These are phyloP conservation scores for Ochetophila trinervis DNA, from an alignment of 306 rosid species.

Conservation along the genomic window DNA sequence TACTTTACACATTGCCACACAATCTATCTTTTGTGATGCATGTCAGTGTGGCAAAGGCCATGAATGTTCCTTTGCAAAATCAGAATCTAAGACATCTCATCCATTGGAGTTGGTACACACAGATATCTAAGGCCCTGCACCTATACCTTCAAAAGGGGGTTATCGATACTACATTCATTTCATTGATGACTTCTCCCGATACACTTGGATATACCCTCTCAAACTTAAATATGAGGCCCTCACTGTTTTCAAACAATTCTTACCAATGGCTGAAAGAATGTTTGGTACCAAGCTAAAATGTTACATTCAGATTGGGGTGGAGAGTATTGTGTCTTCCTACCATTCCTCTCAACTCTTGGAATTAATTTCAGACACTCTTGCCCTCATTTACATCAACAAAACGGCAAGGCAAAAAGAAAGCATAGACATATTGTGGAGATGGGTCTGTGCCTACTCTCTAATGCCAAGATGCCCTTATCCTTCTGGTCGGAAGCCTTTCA, in stretches of 20 bases:
- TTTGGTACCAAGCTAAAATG: background rate
- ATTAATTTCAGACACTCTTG: background rate
- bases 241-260: background rate
- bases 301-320: background rate
- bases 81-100: fast-evolving
- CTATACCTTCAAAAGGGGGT: background rate
- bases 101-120: background rate
- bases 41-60: background rate
- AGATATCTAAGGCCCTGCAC: background rate
- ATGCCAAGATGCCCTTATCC: background rate
- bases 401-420: background rate
- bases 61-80: too few species aligned
- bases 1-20: too few species aligned
- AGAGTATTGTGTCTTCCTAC: background rate
- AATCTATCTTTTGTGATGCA: background rate
- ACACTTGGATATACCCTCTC: background rate
- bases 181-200: background rate
- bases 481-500: background rate
- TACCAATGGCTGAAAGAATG: background rate
- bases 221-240: background rate
- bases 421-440: background rate
- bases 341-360: background rate
- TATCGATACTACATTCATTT: background rate
- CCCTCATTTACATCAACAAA: background rate
- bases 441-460: background rate